Evolutionary conservation across 768 basidiomycete species (phyloP).

Genomic region (Hysterangium stoloniferum): DNA sequence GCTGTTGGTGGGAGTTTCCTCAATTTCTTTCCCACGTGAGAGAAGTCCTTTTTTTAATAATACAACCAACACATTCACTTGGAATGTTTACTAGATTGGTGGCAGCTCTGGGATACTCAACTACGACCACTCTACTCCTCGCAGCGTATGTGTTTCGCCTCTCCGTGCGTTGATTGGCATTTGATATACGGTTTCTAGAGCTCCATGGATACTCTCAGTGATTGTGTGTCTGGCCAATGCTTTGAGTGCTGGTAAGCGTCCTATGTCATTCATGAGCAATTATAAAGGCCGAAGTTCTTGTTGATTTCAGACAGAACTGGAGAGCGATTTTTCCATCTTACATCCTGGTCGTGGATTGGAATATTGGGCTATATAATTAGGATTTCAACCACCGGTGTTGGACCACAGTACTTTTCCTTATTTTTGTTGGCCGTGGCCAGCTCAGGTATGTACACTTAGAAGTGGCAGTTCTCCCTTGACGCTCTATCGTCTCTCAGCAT

Average conservation of each 20-base stretch:
- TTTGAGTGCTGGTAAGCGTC: slow-evolving; percentile 47
- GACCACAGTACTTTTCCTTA: slow-evolving; percentile 50
- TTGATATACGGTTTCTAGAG: slow-evolving; percentile 27
- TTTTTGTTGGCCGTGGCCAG: slow-evolving; percentile 59
- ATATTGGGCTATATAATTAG: slow-evolving; percentile 57
- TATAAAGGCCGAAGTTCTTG: no score
- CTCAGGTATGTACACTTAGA: slow-evolving; percentile 39
- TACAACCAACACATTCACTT: not conserved
- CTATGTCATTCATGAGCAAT: no score
- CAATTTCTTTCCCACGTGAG: slow-evolving; percentile 30
- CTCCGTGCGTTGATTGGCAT: no score
- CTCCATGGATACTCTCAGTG: slow-evolving; percentile 53
- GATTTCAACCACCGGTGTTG: slow-evolving; percentile 41
- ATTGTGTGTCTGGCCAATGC: slow-evolving; percentile 44
- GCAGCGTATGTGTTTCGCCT: slow-evolving; percentile 50
- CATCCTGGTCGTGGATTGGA: slow-evolving; percentile 49
- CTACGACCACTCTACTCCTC: slow-evolving; percentile 50
- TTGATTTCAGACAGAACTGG: slow-evolving; percentile 49
- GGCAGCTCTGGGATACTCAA: slow-evolving; percentile 51
- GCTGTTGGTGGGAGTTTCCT: slow-evolving; percentile 15
- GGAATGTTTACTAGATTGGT: slow-evolving; percentile 30
- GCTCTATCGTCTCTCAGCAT: slow-evolving; percentile 23
- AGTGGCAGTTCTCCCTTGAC: not conserved
- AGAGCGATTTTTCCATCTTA: slow-evolving; percentile 57
- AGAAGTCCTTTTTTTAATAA: no score